These are phyloP conservation scores for Cyclospora cayetanensis DNA, from an alignment of 169 alveolate species.

Conservation along the genomic window DNA sequence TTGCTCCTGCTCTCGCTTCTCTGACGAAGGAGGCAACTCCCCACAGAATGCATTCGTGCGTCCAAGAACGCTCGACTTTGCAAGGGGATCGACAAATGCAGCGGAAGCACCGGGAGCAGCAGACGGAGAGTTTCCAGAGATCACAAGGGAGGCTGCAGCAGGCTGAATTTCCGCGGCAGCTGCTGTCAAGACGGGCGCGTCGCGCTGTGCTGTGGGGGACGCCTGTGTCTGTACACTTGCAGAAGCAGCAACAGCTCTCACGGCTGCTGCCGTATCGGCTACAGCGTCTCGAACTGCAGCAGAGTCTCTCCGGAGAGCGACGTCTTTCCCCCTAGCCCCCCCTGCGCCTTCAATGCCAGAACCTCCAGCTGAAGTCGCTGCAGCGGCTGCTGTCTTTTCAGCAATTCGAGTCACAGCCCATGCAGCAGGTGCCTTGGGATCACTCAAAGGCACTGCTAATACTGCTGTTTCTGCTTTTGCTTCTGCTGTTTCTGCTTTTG, in stretches of 20 bases:
- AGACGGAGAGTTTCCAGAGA: too few species aligned
- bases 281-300: not conserved
- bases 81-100: too few species aligned
- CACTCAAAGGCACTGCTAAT: not conserved
- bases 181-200: not conserved
- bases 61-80: too few species aligned
- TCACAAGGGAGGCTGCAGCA: too few species aligned
- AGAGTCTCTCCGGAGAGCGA: not conserved
- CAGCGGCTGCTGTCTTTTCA: not conserved
- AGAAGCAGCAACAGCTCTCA: not conserved
- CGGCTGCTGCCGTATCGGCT: not conserved
- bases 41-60: too few species aligned
- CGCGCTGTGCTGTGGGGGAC: not conserved
- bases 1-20: too few species aligned
- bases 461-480: not conserved
- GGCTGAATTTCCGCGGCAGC: not conserved
- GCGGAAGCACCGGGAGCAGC: too few species aligned
- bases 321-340: not conserved
- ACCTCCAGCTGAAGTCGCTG: not conserved
- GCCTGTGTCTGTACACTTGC: not conserved
- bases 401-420: not conserved
- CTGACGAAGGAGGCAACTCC: too few species aligned
- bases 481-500: not conserved
- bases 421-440: not conserved
- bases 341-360: not conserved